Evolutionary conservation across 2,329 filamentous ascomycete genomes (phyloP).

Genomic region (Beauveria caledonica): DNA sequence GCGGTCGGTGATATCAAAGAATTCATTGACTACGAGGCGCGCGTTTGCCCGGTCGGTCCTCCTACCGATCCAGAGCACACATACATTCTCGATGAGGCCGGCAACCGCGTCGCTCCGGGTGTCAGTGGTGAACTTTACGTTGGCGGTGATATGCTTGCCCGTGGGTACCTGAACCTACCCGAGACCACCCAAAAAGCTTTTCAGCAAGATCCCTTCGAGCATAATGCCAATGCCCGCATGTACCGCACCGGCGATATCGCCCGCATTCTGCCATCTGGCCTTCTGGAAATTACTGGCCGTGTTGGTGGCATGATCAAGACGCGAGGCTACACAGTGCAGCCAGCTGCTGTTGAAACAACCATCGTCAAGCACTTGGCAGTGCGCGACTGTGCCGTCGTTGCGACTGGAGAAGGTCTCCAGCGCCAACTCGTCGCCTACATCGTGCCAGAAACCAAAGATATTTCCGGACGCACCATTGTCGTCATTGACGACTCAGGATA

Average conservation of each 20-base stretch:
- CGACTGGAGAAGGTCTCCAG: slow-evolving; percentile 69
- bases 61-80: slow-evolving; percentile 59
- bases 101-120: slow-evolving; percentile 54
- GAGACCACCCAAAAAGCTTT: slow-evolving; percentile 71
- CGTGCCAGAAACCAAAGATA: slow-evolving; percentile 55
- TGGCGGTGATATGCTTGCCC: slow-evolving; percentile 63
- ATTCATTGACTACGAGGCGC: slow-evolving; percentile 53
- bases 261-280: slow-evolving; percentile 55
- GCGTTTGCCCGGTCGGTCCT: slow-evolving; percentile 66
- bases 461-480: slow-evolving; percentile 49
- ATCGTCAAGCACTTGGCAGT: slow-evolving; percentile 64
- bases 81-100: slow-evolving; percentile 65
- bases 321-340: slow-evolving; percentile 69
- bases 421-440: slow-evolving; percentile 70
- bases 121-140: slow-evolving; percentile 66
- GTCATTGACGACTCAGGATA: slow-evolving; percentile 64
- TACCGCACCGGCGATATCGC: slow-evolving; percentile 69
- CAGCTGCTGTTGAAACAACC: slow-evolving; percentile 66
- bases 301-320: slow-evolving; percentile 77
- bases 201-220: slow-evolving; percentile 54
- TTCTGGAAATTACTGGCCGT: slow-evolving; percentile 67
- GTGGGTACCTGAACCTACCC: slow-evolving; percentile 71
- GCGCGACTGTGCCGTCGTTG: slow-evolving; percentile 60
- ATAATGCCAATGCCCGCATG: slow-evolving; percentile 55
- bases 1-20: slow-evolving; percentile 66